These are phyloP conservation scores for Lentinus brumalis DNA, from an alignment of 768 basidiomycete genomes.

Conservation along the genomic window DNA sequence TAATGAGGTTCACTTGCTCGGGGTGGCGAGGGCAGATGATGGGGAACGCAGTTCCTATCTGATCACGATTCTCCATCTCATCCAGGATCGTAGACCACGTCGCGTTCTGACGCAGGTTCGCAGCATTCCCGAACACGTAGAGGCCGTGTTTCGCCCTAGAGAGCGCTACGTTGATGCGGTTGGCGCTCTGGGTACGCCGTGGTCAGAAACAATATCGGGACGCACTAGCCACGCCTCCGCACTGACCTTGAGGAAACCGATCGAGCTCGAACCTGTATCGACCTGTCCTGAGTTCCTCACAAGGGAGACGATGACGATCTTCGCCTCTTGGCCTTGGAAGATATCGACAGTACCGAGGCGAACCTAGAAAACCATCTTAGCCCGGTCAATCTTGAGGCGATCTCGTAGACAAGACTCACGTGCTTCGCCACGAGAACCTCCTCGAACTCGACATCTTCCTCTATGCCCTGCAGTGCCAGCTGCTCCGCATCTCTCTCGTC, in stretches of 20 bases:
- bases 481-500: conserved; percentile 69
- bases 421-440: conserved; percentile 53
- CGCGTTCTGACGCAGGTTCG: conserved; percentile 47
- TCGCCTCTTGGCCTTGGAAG: conserved; percentile 74
- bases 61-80: conserved; percentile 50
- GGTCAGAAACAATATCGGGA: background rate
- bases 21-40: conserved; percentile 60
- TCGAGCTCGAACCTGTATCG: conserved; percentile 31
- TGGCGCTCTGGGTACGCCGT: background rate
- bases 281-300: conserved; percentile 64
- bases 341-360: conserved; percentile 76
- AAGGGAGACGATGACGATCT: conserved; percentile 74
- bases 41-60: conserved; percentile 55
- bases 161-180: conserved; percentile 53
- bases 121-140: conserved; percentile 70
- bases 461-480: conserved; percentile 54
- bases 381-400: background rate
- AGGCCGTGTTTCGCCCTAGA: conserved; percentile 76
- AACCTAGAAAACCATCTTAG: conserved; percentile 45
- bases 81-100: conserved; percentile 64
- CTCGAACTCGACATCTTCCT: conserved; percentile 37
- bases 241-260: conserved; percentile 74
- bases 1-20: conserved; percentile 41
- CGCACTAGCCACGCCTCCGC: no score
- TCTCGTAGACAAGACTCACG: conserved; percentile 36